Evolutionary conservation across 164 flowering plant genomes (phyloP).

Genomic region (Chimonanthus praecox): DNA sequence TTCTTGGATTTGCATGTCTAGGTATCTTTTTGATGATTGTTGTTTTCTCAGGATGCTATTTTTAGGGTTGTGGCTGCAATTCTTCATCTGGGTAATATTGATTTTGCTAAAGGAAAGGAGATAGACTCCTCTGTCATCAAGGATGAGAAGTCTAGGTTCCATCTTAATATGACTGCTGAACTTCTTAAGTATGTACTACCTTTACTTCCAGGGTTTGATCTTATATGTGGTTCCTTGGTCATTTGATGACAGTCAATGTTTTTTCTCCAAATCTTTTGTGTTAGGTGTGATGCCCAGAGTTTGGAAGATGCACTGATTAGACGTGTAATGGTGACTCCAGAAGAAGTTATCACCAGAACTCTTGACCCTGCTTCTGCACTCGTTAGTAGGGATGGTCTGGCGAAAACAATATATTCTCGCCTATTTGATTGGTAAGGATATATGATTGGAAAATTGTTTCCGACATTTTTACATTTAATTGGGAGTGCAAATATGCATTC

Average conservation of each 20-base stretch:
- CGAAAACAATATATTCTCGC: slow-evolving; percentile 92
- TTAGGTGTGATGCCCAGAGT: slow-evolving; percentile 80
- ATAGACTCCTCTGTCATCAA: slow-evolving; percentile 93
- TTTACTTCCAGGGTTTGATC: neutral
- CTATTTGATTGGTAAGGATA: slow-evolving; percentile 85
- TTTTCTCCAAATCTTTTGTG: neutral
- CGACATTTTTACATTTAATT: neutral
- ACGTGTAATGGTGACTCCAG: slow-evolving; percentile 98
- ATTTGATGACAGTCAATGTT: neutral
- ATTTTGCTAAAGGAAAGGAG: slow-evolving; percentile 88
- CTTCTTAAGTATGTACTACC: slow-evolving; percentile 57
- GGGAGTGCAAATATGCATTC: neutral
- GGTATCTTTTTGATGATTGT: slow-evolving; percentile 12
- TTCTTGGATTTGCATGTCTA: slow-evolving; percentile 3
- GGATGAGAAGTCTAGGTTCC: slow-evolving; percentile 87
- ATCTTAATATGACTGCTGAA: slow-evolving; percentile 80
- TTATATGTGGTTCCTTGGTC: neutral
- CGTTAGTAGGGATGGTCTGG: slow-evolving; percentile 90
- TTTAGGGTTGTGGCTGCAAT: slow-evolving; percentile 96
- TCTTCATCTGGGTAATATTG: slow-evolving; percentile 92
- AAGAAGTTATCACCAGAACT: slow-evolving; percentile 92
- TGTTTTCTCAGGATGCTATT: slow-evolving; percentile 71
- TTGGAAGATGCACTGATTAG: slow-evolving; percentile 90
- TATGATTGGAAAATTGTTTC: neutral
- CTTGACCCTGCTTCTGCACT: slow-evolving; percentile 90